Conservation (phyloP, 306 rosid genomes). For the Prunus mongolica region DNA sequence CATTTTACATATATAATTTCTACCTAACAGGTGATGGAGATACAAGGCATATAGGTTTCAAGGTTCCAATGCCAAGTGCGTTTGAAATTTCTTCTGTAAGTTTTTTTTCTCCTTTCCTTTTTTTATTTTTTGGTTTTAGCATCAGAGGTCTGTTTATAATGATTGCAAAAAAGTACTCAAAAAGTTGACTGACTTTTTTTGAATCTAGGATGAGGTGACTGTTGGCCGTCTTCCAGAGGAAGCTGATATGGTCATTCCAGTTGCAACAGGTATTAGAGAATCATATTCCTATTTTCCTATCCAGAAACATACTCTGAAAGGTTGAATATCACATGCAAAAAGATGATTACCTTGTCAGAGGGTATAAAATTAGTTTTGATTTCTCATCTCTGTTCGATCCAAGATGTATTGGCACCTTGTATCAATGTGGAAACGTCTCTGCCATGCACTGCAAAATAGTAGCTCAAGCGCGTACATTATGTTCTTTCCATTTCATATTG, state of each 20-base stretch:
- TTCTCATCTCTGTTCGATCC: too few species aligned
- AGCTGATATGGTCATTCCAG: conserved; percentile 82
- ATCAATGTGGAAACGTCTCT: too few species aligned
- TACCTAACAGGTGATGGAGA: conserved; percentile 75
- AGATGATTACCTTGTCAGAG: too few species aligned
- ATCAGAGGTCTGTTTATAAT: too few species aligned
- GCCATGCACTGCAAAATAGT: too few species aligned
- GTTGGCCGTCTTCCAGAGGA: conserved; percentile 88
- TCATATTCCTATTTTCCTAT: neutral
- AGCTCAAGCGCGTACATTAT: too few species aligned
- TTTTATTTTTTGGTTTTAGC: neutral
- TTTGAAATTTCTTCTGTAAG: conserved; percentile 86
- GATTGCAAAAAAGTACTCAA: conserved; percentile 13
- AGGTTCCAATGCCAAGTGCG: conserved; percentile 70
- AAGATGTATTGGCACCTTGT: too few species aligned
- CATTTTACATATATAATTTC: neutral
- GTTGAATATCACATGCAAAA: neutral
- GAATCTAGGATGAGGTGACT: conserved; percentile 52
- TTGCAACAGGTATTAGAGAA: conserved; percentile 70
- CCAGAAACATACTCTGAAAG: neutral
- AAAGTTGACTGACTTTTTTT: conserved; percentile 18
- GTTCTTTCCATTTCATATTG: too few species aligned
- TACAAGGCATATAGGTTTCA: conserved; percentile 70
- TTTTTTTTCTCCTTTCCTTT: too few species aligned
- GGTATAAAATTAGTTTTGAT: too few species aligned